These are phyloP conservation scores for Pseudozyma flocculosa DNA, from an alignment of 1,284 basidiomycete species.

Conservation along the genomic window DNA sequence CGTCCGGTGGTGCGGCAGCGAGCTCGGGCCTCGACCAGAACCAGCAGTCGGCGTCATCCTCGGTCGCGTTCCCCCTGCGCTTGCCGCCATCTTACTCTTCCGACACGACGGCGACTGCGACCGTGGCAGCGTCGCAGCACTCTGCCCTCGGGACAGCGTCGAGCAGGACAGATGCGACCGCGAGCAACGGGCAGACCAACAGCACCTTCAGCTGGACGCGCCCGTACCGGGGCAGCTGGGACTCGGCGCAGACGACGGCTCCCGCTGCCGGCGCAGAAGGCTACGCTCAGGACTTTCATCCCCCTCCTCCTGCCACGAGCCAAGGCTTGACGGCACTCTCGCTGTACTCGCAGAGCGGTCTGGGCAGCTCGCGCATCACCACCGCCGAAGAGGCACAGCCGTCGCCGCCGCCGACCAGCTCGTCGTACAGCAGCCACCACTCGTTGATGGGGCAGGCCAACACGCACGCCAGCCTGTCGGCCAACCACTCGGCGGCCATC, in stretches of 20 bases:
- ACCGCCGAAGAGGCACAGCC: conserved; percentile 1
- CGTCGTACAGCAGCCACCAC: conserved; percentile 26
- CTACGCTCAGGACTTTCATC: conserved; percentile 16
- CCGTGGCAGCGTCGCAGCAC: too few relatives aligned
- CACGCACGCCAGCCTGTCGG: not conserved
- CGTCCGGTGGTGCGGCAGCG: not conserved
- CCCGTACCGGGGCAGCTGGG: conserved; percentile 25
- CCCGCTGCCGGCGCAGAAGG: conserved; percentile 5
- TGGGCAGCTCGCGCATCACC: conserved; percentile 13
- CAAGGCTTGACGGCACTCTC: conserved; percentile 21
- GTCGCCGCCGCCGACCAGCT: conserved; percentile 32
- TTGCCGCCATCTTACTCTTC: not conserved
- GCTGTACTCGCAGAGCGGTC: conserved; percentile 17
- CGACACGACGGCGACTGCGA: not conserved
- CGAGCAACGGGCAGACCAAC: not conserved
- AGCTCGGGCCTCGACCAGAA: too few relatives aligned
- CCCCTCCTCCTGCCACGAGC: conserved; percentile 25
- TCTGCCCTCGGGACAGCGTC: not conserved
- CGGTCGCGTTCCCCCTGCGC: not conserved
- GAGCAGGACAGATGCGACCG: not conserved
- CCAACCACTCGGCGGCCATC: not conserved
- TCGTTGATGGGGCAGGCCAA: conserved; percentile 9
- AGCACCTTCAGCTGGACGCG: not conserved
- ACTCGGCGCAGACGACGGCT: conserved; percentile 34
- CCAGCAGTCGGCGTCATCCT: not conserved